Evolutionary conservation across 192 early-diverging fungal species (phyloP), one percentile per base, ranked within the genome.

Genomic region (Entomortierella lignicola): DNA sequence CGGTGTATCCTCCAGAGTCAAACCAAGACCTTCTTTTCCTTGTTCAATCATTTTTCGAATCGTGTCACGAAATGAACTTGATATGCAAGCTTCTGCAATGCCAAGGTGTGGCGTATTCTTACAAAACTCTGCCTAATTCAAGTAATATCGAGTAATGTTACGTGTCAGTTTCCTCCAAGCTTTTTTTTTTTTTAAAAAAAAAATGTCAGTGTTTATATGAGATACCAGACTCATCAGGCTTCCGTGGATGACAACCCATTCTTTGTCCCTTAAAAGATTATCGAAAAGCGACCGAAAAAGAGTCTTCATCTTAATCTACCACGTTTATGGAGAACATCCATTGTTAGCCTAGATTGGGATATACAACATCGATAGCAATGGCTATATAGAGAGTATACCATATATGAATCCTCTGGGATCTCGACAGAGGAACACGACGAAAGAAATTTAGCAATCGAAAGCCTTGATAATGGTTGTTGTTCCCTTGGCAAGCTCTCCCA

Each of bases 211-310:
- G 8, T 34, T 34, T 2, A 42, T 17, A 11, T 2, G 20, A n/a
- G 31, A 48, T 72, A 72, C 70, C 70, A 65, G 21, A 26, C 47
- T 72, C 20, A 60, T 52, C n/a, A 72, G 23, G n/a, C 55, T 60
- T 15, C 21, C 55, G 29, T 72, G 63, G 26, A 63, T 23, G 11
- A 65, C 56, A 13, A 37, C 41, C 55, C 62, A 65, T n/a, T 65
- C 71, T 29, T 41, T 15, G 20, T 57, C 63, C 15, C 30, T 25
- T 12, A 63, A n/a, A 26, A 72, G 71, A 13, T 8, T 42, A 3
- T 32, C 20, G n/a, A 41, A 72, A 21, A 72, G 56, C 0, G 31
- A 21, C 21, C 48, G 29, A 21, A 72, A 25, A 25, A 48, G 37
- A 13, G 51, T 15, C 8, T 55, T 43, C 13, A 37, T 55, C 17